Evolutionary conservation across 2,329 filamentous ascomycete species (phyloP).

Genomic region (Penicillium vulpinum): DNA sequence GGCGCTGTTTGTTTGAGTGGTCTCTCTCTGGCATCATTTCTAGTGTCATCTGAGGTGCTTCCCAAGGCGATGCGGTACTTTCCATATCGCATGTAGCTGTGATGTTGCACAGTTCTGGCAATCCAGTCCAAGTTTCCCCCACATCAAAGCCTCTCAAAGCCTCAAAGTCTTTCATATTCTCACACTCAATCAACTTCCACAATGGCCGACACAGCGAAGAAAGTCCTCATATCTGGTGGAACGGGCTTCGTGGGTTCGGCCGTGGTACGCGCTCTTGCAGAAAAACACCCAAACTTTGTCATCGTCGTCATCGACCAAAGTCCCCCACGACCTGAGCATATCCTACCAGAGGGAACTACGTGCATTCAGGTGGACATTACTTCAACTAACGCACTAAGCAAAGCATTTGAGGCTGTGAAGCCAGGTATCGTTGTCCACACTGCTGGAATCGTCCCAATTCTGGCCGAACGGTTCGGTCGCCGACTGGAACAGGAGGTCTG

Average conservation of each 20-base stretch:
- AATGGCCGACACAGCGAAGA: conserved; percentile 22
- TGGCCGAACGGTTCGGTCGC: conserved; percentile 40
- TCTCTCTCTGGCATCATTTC: background rate
- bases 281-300: conserved; percentile 37
- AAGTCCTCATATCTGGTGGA: conserved; percentile 41
- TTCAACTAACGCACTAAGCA: conserved; percentile 24
- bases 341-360: conserved; percentile 23
- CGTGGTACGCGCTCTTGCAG: conserved; percentile 38
- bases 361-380: conserved; percentile 40
- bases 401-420: conserved; percentile 40
- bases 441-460: conserved; percentile 49
- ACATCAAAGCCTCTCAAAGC: background rate
- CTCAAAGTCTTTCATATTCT: background rate
- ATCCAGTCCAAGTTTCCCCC: background rate
- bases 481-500: conserved; percentile 44
- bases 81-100: background rate
- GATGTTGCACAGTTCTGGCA: background rate
- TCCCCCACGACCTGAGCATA: conserved; percentile 31
- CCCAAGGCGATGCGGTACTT: too few relatives aligned
- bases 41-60: background rate
- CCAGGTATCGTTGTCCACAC: conserved; percentile 57
- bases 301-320: conserved; percentile 41
- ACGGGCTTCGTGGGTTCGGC: conserved; percentile 44
- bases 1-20: background rate
- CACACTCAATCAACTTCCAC: background rate